A percentile compares a stretch with the other conserved stretches of the same genome.
Evolutionary conservation across 2,329 filamentous ascomycete species (phyloP).

Genomic region (Sphaerulina vaccinii): DNA sequence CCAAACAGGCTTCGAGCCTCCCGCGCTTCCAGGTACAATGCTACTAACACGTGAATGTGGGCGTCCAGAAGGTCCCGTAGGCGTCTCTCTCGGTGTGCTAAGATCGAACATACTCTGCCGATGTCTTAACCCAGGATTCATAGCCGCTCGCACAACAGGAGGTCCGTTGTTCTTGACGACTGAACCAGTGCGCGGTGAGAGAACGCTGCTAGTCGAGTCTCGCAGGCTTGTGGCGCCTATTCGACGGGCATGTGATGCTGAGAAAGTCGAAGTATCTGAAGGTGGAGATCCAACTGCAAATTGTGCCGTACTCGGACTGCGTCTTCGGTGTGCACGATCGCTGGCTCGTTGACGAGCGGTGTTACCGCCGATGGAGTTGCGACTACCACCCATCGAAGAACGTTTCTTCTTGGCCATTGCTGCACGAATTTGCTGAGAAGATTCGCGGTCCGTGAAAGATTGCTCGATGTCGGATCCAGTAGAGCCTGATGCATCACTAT

Average conservation of each 20-base stretch:
- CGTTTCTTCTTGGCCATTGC: slow-evolving; percentile 53
- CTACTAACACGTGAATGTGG: slow-evolving; percentile 18
- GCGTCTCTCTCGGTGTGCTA: slow-evolving; percentile 15
- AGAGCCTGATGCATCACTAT: slow-evolving; percentile 29
- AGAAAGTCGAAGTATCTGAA: slow-evolving; percentile 62
- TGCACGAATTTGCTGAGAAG: slow-evolving; percentile 36
- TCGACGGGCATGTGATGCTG: slow-evolving; percentile 62
- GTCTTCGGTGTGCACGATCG: slow-evolving; percentile 49
- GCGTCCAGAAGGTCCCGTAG: slow-evolving; percentile 9
- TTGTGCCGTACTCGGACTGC: slow-evolving; percentile 52
- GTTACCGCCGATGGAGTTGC: slow-evolving; percentile 39
- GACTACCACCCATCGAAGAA: slow-evolving; percentile 26
- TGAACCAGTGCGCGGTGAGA: slow-evolving; percentile 60
- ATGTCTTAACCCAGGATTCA: slow-evolving; percentile 9
- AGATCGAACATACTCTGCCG: slow-evolving; percentile 27
- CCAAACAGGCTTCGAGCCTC: slow-evolving; percentile 15
- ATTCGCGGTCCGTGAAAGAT: slow-evolving; percentile 29
- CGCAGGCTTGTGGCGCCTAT: slow-evolving; percentile 63
- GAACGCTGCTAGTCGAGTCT: slow-evolving; percentile 51
- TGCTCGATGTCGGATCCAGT: slow-evolving; percentile 19
- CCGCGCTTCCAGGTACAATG: slow-evolving; percentile 13
- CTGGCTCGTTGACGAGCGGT: slow-evolving; percentile 32
- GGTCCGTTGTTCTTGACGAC: slow-evolving; percentile 51
- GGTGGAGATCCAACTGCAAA: slow-evolving; percentile 50
- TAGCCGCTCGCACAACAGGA: slow-evolving; percentile 9